Evolutionary conservation across 2,329 filamentous ascomycete species (phyloP).

Genomic region (Neocucurbitaria cava): DNA sequence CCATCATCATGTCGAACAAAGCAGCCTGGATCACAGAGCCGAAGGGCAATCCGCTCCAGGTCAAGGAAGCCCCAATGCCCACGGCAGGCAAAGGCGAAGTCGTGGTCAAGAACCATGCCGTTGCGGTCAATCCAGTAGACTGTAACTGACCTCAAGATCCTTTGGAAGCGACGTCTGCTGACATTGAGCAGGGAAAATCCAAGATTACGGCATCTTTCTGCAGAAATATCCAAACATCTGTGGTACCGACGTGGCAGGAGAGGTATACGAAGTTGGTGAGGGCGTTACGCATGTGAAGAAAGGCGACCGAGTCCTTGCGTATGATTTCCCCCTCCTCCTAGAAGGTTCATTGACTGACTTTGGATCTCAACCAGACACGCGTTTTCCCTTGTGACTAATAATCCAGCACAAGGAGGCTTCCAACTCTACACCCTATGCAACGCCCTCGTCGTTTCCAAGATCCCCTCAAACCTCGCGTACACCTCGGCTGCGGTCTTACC

Average conservation of each 20-base stretch:
- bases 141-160: conserved; percentile 19
- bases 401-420: conserved; percentile 38
- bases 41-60: conserved; percentile 37
- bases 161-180: conserved; percentile 4
- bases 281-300: conserved; percentile 54
- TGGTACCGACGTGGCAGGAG: conserved; percentile 55
- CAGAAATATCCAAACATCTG: conserved; percentile 44
- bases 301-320: conserved; percentile 55
- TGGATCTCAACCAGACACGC: conserved; percentile 25
- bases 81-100: conserved; percentile 40
- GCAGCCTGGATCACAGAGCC: conserved; percentile 41
- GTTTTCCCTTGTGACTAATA: conserved; percentile 31
- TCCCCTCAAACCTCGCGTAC: conserved; percentile 50
- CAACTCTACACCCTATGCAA: conserved; percentile 44
- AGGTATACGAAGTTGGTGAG: conserved; percentile 56
- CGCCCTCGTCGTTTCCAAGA: conserved; percentile 43
- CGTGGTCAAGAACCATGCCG: conserved; percentile 43
- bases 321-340: not conserved
- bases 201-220: conserved; percentile 45
- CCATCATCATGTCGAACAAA: conserved; percentile 39
- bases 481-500: conserved; percentile 52
- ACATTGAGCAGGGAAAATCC: conserved; percentile 36
- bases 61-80: conserved; percentile 38
- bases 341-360: conserved; percentile 2
- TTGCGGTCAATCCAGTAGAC: conserved; percentile 44